phyloP scores from a whole-genome alignment of 208 protist genomes.

The Leishmania tropica region DNA sequence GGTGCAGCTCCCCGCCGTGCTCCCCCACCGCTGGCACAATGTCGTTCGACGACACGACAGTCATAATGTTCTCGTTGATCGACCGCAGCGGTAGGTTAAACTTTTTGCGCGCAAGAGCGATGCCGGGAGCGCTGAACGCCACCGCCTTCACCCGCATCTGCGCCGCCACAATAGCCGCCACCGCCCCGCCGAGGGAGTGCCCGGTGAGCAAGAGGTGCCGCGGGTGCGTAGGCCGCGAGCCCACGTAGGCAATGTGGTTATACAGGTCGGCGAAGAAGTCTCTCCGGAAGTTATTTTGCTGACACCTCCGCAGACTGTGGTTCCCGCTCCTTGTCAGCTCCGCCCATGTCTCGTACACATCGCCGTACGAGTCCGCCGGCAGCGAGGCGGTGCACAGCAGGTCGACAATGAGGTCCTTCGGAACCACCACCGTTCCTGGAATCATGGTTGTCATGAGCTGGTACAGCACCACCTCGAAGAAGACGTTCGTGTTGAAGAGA shows the following conservation, averaged over 20 bases:
- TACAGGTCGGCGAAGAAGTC: conserved; percentile 80
- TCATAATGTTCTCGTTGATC: conserved; percentile 61
- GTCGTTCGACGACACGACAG: conserved; percentile 72
- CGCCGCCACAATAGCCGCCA: conserved; percentile 72
- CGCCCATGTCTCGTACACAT: conserved; percentile 19
- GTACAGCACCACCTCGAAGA: conserved; percentile 76
- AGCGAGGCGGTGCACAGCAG: conserved; percentile 62
- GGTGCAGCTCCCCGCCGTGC: conserved; percentile 72
- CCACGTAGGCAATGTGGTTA: conserved; percentile 74
- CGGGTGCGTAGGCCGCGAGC: conserved; percentile 28
- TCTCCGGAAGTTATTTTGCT: conserved; percentile 74
- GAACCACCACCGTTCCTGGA: conserved; percentile 57
- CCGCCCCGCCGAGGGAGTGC: conserved; percentile 79
- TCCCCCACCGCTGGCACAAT: conserved; percentile 71
- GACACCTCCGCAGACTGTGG: conserved; percentile 53
- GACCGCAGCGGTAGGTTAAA: conserved; percentile 45
- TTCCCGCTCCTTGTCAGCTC: conserved; percentile 36
- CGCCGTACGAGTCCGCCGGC: conserved; percentile 25
- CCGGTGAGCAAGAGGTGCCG: conserved; percentile 70
- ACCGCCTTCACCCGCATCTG: conserved; percentile 70
- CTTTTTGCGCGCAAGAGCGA: conserved; percentile 57
- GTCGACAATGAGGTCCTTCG: conserved; percentile 63
- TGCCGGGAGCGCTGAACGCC: conserved; percentile 70
- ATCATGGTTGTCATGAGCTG: conserved; percentile 67
- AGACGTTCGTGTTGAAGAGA: conserved; percentile 80